These are phyloP conservation scores for Senna tora DNA, from an alignment of 306 rosid genomes.

Conservation along the genomic window DNA sequence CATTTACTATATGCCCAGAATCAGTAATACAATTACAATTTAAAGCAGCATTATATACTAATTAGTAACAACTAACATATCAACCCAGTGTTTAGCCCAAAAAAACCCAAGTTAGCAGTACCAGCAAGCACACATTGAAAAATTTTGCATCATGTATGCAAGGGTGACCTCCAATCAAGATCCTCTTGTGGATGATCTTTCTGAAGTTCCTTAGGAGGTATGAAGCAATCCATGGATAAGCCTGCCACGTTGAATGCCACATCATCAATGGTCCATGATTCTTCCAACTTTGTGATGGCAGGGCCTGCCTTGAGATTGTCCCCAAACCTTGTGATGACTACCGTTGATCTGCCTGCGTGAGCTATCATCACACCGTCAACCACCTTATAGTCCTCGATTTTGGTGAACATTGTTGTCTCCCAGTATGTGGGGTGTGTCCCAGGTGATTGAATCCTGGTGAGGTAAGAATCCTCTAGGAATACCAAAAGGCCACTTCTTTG, in stretches of 20 bases:
- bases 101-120: not conserved
- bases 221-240: constrained; percentile 81
- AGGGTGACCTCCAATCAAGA: constrained; percentile 63
- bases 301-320: constrained; percentile 75
- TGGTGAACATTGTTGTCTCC: constrained; percentile 93
- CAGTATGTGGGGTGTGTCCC: constrained; percentile 82
- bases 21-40: constrained; percentile 39
- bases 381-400: constrained; percentile 67
- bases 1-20: constrained; percentile 6
- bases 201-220: constrained; percentile 78
- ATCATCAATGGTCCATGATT: constrained; percentile 86
- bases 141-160: constrained; percentile 41
- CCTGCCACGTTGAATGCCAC: constrained; percentile 87
- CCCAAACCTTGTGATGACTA: constrained; percentile 72
- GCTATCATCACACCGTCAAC: constrained; percentile 85
- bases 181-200: constrained; percentile 47
- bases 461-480: constrained; percentile 76
- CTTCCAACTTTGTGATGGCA: constrained; percentile 70
- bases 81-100: not conserved
- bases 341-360: constrained; percentile 74
- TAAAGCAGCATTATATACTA: constrained; percentile 37
- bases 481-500: constrained; percentile 83
- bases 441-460: constrained; percentile 87
- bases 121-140: not conserved
- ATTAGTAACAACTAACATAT: constrained; percentile 32